Base-by-base conservation (phyloP, 352 stramenopile genomes). In the Phytopythium delawarense region DNA sequence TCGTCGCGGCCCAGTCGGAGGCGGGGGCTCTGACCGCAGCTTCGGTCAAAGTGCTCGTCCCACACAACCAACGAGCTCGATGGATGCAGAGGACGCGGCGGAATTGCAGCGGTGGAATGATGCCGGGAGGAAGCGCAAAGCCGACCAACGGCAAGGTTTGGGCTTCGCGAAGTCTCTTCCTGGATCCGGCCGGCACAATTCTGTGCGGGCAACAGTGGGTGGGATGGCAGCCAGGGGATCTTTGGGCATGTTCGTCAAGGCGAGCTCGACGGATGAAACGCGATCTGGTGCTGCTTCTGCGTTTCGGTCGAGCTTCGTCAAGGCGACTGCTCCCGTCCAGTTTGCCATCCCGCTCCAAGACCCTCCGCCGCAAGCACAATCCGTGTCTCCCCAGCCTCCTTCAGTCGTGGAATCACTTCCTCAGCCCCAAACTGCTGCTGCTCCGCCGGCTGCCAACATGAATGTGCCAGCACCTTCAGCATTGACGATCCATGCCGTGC, bases 131-230 rank as follows among this genome's bases (percentile, higher is more conserved):
- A 92, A 84, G 32, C 81, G 59, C 34, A 91, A 89, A 45, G 67
- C 74, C 16, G 83, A 89, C 2, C 76, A 84, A 62, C 78, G 84
- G 7, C 83, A 87, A 78, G 87, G 86, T 23, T 64, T 94, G 18
- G 86, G 86, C 0, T 92, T 94, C 49, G 64, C 63, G 15, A 12
- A 50, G 61, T 48, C 62, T 2, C 62, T 40, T 58, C 37, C 45
- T 32, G 59, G 63, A n/a, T 16, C 61, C 0, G 6, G 45, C 11
- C 7, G 45, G 12, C 45, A 20, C 11, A 28, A 15, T 15, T 11
- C 42, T 11, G 13, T 49, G 42, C 42, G 25, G 42, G 4, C 20
- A 45, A 3, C 40, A 2, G 40, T 11, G 40, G 40, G 40, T 21
- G 16, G 40, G 57, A 21, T 46, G 46, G 57, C n/a, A 21, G 62